These are phyloP conservation scores for Pisolithus thermaeus DNA, from an alignment of 1,284 basidiomycete genomes.

Conservation along the genomic window DNA sequence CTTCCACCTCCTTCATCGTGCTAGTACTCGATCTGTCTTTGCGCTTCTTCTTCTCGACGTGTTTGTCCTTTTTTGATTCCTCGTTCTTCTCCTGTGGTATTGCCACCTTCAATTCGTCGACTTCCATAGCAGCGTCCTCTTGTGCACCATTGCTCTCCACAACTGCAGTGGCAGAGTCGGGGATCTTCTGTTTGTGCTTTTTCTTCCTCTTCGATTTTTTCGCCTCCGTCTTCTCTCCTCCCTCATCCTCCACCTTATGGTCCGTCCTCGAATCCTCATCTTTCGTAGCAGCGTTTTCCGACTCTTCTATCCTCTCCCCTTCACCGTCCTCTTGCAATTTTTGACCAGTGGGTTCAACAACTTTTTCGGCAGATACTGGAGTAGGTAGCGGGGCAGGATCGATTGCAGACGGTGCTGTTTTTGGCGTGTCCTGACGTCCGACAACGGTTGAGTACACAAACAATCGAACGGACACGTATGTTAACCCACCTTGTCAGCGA, in stretches of 20 bases:
- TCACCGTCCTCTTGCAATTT: constrained; percentile 8
- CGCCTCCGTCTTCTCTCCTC: constrained; percentile 5
- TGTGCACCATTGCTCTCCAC: not conserved
- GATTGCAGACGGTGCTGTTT: constrained; percentile 4
- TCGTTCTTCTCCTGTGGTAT: not conserved
- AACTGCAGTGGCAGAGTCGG: not conserved
- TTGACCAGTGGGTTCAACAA: constrained; percentile 11
- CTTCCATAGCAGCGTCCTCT: not conserved
- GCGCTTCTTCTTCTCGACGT: not conserved
- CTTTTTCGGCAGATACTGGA: constrained; percentile 1
- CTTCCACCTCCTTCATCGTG: not conserved
- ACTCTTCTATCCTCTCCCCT: constrained; percentile 19
- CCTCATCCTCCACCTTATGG: not conserved
- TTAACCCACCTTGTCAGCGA: constrained; percentile 11
- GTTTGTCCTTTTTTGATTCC: not conserved
- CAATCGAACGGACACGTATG: constrained; percentile 3
- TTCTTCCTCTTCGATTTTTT: constrained; percentile 6
- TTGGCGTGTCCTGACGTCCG: not conserved
- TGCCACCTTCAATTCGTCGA: not conserved
- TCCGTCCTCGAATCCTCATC: not conserved
- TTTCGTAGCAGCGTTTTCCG: constrained; percentile 4
- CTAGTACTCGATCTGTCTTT: too few relatives aligned
- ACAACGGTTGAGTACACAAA: constrained; percentile 5
- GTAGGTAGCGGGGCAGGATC: not conserved
- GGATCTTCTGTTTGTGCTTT: too few relatives aligned